phyloP scores from a whole-genome alignment of 306 rosid species.

The Psophocarpus tetragonolobus region DNA sequence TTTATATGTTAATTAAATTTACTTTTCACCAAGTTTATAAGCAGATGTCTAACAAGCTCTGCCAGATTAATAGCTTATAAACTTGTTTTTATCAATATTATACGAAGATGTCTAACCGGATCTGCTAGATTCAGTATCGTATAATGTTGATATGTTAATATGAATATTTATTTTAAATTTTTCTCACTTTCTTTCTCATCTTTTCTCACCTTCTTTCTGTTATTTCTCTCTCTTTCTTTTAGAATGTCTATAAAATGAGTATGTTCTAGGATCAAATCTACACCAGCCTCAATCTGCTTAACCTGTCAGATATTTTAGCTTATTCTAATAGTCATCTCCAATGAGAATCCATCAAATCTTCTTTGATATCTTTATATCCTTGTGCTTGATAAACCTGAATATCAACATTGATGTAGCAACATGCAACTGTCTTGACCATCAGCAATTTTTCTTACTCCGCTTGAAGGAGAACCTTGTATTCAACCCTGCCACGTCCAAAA shows the following conservation, averaged over 20 bases:
- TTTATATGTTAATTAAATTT: too few species aligned
- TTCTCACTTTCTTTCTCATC: too few species aligned
- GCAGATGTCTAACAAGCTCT: too few species aligned
- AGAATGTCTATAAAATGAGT: not conserved
- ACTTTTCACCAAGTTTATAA: too few species aligned
- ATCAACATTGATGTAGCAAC: not conserved
- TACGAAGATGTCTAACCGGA: too few species aligned
- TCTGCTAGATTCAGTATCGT: too few species aligned
- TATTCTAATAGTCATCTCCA: not conserved
- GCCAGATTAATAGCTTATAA: too few species aligned
- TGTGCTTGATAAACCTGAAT: not conserved
- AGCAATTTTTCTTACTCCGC: not conserved
- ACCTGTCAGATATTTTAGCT: not conserved
- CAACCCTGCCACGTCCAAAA: not conserved
- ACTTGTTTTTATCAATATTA: too few species aligned
- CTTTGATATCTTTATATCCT: not conserved
- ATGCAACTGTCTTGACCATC: not conserved
- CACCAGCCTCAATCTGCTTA: not conserved
- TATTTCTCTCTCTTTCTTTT: too few species aligned
- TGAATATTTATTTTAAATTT: too few species aligned
- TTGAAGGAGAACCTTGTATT: not conserved
- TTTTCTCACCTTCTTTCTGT: too few species aligned
- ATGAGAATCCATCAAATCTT: not conserved
- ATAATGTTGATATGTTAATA: too few species aligned
- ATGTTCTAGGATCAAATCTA: not conserved